Conservation (phyloP, 2,329 filamentous ascomycete genomes). For the Colletotrichum camelliae region DNA sequence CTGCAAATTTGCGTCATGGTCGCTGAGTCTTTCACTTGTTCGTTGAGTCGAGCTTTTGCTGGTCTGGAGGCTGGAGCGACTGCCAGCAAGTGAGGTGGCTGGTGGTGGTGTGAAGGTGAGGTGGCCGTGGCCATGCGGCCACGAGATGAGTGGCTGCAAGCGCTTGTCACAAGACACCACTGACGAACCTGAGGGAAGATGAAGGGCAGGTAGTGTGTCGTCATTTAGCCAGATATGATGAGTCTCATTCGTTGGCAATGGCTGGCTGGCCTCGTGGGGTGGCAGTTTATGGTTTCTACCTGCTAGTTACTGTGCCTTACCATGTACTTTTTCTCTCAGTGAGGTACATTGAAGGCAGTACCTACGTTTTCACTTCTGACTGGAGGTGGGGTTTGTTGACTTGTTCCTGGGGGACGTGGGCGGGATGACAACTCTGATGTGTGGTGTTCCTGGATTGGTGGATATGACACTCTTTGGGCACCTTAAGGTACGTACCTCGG, state of each 20-base stretch:
- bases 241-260: background rate
- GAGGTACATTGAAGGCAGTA: background rate
- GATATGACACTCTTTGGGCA: background rate
- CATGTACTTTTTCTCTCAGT: background rate
- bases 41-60: background rate
- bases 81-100: background rate
- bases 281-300: background rate
- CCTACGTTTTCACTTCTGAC: too few relatives aligned
- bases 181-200: background rate
- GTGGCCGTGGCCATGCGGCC: background rate
- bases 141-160: background rate
- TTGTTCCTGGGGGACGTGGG: background rate
- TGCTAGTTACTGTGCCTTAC: too few relatives aligned
- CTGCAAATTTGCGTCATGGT: background rate
- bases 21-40: background rate
- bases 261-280: background rate
- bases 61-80: background rate
- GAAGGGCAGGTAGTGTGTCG: background rate
- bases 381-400: background rate
- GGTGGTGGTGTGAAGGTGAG: constrained; percentile 1
- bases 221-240: background rate
- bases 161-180: background rate
- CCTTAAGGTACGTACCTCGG: background rate
- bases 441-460: constrained; percentile 18
- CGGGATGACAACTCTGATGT: background rate